Evolutionary conservation across 2,329 filamentous ascomycete species (phyloP), one percentile per base, ranked within the genome.

Genomic region (Aureobasidium mangrovei): DNA sequence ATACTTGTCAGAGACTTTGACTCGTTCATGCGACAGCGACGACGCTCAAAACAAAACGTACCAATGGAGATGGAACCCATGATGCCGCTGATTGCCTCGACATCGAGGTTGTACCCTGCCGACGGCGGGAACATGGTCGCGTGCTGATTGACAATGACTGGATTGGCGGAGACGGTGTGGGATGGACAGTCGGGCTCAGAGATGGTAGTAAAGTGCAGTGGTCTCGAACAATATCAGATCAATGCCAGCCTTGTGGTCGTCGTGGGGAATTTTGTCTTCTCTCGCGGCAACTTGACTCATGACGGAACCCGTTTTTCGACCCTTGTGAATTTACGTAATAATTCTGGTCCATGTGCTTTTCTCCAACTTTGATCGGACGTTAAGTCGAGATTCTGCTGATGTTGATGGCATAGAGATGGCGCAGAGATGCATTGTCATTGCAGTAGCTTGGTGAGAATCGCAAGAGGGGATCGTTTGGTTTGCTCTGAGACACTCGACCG

Each of bases 71-170:
- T 91, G 7, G 91, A 95, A 35, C 91, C 91, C 72, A 86, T 90
- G 63, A 96, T 96, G 53, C 91, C 91, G 62, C 88, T 94, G 64
- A 96, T 83, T 57, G 91, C 90, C 67, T 93, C 88, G 57, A 95
- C 84, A 69, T 95, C 87, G 61, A 96, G 77, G 69, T 86, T 85
- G 59, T 79, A 68, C 58, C 72, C 72, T 63, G 76, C 74, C 7
- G 76, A 70, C 42, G 77, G 77, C 36, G 77, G 77, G 63, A 78
- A 77, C 74, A 77, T 78, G 52, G 58, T 65, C 27, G 36, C 43
- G 35, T 4, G 9, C 4, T n/a, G 41, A 4, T 35, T 7, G 24
- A 27, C 28, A 49, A 42, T 28, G 47, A 33, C 35, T 10, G 38
- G 28, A n/a, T 28, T 12, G 39, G 9, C 18, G 18, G 18, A 18